Percentiles rank a stretch among this genome's conserved stretches.
phyloP scores from a whole-genome alignment of 306 rosid genomes.

The Betula pendula region DNA sequence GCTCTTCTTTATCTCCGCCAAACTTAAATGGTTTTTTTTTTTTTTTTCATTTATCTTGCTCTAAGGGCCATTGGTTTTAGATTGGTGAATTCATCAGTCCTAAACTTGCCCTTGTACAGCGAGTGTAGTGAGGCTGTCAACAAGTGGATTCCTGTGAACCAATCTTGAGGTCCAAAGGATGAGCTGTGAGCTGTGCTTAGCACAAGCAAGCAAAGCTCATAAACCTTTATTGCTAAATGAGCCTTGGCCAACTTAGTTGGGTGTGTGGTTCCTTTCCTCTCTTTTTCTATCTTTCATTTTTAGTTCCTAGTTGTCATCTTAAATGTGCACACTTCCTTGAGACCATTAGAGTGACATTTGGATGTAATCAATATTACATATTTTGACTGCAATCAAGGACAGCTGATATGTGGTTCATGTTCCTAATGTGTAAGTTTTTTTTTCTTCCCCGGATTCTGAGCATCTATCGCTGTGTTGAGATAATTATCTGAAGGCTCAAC shows the following conservation, averaged over 20 bases:
- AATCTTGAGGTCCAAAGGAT: neutral
- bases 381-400: constrained; percentile 1
- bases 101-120: constrained; percentile 4
- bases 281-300: neutral
- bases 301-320: neutral
- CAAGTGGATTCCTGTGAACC: neutral
- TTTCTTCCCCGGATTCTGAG: neutral
- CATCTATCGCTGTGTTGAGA: constrained; percentile 18
- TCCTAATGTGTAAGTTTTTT: neutral
- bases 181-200: neutral
- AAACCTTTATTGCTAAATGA: constrained; percentile 7
- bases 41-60: neutral
- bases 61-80: neutral
- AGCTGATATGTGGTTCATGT: neutral
- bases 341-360: neutral
- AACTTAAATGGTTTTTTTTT: neutral
- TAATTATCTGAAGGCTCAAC: constrained; percentile 16
- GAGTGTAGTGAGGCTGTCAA: neutral
- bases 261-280: neutral
- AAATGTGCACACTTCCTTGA: neutral
- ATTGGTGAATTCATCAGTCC: neutral
- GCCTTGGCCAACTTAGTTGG: constrained; percentile 2
- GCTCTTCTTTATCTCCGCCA: neutral
- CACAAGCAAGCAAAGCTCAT: neutral
- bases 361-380: neutral